Percentiles rank a stretch among this genome's conserved stretches.
These are phyloP conservation scores for Allodekkera sacchari DNA, from an alignment of 805 yeast species.

Conservation along the genomic window DNA sequence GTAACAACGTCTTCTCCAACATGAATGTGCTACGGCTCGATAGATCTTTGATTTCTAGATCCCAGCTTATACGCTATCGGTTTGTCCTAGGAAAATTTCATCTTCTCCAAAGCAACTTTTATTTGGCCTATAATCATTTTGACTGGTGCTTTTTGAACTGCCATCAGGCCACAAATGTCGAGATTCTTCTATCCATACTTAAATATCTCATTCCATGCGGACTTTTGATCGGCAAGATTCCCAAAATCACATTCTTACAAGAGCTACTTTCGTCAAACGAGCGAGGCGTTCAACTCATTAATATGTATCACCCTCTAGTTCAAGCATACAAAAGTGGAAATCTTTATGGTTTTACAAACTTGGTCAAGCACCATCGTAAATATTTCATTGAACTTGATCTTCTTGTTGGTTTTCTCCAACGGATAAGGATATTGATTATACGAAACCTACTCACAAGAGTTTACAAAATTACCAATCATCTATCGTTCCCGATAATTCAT, in stretches of 20 bases:
- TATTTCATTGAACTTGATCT: slow-evolving; percentile 31
- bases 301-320: slow-evolving; percentile 31
- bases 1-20: slow-evolving; percentile 55
- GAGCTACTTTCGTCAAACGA: slow-evolving; percentile 9
- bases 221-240: slow-evolving; percentile 42
- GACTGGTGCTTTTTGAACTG: slow-evolving; percentile 38
- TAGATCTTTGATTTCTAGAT: slow-evolving; percentile 29
- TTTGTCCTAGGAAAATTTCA: slow-evolving; percentile 46
- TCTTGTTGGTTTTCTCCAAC: slow-evolving; percentile 36
- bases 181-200: slow-evolving; percentile 30
- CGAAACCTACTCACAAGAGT: slow-evolving; percentile 31
- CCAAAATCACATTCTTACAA: slow-evolving; percentile 26
- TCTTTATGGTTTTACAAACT: slow-evolving; percentile 25
- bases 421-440: slow-evolving; percentile 34
- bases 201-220: slow-evolving; percentile 44
- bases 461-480: slow-evolving; percentile 8
- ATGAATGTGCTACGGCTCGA: slow-evolving; percentile 43
- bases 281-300: slow-evolving; percentile 12
- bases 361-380: slow-evolving; percentile 26
- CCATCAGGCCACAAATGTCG: slow-evolving; percentile 19
- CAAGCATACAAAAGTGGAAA: slow-evolving; percentile 34
- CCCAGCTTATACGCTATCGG: slow-evolving; percentile 44
- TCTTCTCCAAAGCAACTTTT: slow-evolving; percentile 41
- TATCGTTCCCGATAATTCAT: slow-evolving; percentile 16
- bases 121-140: slow-evolving; percentile 39